phyloP scores from a whole-genome alignment of 768 basidiomycete genomes.

The Rhodotorula babjevae region DNA sequence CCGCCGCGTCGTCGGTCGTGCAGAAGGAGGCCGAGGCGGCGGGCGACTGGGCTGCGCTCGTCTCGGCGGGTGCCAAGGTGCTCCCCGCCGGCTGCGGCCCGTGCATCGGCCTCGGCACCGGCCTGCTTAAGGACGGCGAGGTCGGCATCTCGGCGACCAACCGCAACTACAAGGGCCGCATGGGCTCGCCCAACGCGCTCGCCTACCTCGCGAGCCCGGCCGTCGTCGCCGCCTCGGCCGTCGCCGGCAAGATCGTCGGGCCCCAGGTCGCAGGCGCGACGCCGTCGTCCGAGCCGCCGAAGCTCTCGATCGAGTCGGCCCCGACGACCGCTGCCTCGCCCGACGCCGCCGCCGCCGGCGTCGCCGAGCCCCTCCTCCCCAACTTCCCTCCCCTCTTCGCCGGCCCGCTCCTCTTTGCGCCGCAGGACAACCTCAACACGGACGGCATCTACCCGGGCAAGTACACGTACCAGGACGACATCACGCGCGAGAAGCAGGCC shows the following conservation, averaged over 20 bases:
- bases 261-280: constrained; percentile 64
- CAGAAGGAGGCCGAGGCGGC: constrained; percentile 79
- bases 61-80: constrained; percentile 83
- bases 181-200: constrained; percentile 91
- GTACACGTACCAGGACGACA: constrained; percentile 98
- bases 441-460: constrained; percentile 98
- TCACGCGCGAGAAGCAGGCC: constrained; percentile 87
- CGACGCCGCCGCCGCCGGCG: constrained; percentile 45
- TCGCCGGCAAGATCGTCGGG: constrained; percentile 82
- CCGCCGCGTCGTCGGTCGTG: constrained; percentile 86
- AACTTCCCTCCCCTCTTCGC: constrained; percentile 78
- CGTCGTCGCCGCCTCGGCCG: constrained; percentile 91
- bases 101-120: constrained; percentile 92
- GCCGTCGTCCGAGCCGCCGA: constrained; percentile 26
- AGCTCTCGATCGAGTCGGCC: constrained; percentile 41
- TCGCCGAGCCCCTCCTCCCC: constrained; percentile 63
- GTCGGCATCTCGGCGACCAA: constrained; percentile 97
- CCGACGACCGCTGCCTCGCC: constrained; percentile 43
- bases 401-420: constrained; percentile 83
- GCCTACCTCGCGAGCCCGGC: constrained; percentile 95
- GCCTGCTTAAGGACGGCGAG: constrained; percentile 87
- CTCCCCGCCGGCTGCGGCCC: constrained; percentile 96
- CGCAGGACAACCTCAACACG: constrained; percentile 96
- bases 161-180: constrained; percentile 96
- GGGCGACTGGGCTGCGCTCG: constrained; percentile 82